phyloP scores from a whole-genome alignment of 2,329 filamentous ascomycete genomes.

The Botrytis fragariae region DNA sequence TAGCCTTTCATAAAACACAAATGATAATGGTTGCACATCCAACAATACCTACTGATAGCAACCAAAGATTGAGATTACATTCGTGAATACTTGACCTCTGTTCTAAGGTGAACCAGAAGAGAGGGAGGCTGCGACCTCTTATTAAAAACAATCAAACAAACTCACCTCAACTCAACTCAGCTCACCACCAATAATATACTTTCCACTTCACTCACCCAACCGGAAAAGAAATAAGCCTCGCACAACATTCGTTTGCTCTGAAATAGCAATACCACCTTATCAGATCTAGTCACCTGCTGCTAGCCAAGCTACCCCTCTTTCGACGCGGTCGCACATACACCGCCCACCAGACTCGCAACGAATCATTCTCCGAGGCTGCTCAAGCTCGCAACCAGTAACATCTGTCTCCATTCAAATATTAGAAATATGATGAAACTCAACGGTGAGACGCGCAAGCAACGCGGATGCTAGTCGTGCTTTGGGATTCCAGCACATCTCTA shows the following conservation, averaged over 20 bases:
- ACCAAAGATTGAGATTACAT: not conserved
- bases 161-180: not conserved
- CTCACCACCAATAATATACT: not conserved
- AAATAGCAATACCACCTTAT: not conserved
- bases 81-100: not conserved
- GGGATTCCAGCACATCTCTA: no score
- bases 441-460: no score
- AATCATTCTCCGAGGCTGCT: no score
- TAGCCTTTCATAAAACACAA: not conserved
- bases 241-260: not conserved
- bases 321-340: not conserved
- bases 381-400: no score
- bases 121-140: not conserved
- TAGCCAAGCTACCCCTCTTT: not conserved
- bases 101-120: not conserved
- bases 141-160: not conserved
- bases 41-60: not conserved
- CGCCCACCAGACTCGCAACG: no score
- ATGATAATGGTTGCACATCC: not conserved
- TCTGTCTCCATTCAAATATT: no score
- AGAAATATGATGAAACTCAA: no score
- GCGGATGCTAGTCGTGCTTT: no score
- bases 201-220: not conserved
- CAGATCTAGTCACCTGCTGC: not conserved
- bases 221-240: not conserved